Evolutionary conservation across 73 alveolate genomes (phyloP).

Genomic region (Blepharisma stoltei): DNA sequence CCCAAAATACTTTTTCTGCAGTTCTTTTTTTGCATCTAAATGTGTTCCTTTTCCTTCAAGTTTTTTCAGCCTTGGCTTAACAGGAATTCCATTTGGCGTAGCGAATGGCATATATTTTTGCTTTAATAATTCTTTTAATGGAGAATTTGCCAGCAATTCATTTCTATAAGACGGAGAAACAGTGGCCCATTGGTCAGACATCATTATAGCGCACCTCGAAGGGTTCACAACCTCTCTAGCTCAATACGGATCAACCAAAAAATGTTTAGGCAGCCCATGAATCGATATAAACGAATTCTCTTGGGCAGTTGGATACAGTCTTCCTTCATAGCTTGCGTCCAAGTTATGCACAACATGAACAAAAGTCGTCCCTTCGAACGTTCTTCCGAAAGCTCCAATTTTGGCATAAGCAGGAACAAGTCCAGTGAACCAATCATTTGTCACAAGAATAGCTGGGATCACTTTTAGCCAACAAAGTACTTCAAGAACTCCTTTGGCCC

Average conservation of each 20-base stretch:
- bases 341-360: conserved; percentile 96
- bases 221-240: conserved; percentile 87
- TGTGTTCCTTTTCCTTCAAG: conserved; percentile 81
- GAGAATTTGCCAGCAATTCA: conserved; percentile 80
- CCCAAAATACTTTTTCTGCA: conserved; percentile 88
- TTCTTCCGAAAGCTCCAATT: conserved; percentile 83
- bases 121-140: conserved; percentile 71
- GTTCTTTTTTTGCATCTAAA: conserved; percentile 78
- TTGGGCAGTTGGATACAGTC: conserved; percentile 21
- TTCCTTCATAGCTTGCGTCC: conserved; percentile 94
- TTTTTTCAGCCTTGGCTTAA: conserved; percentile 73
- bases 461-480: conserved; percentile 70
- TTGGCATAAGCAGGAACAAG: conserved; percentile 93
- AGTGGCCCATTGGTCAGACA: conserved; percentile 98
- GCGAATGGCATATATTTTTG: conserved; percentile 87
- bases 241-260: conserved; percentile 95
- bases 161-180: conserved; percentile 93
- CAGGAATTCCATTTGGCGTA: conserved; percentile 95
- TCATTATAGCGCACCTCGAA: conserved; percentile 92
- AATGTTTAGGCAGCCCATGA: conserved; percentile 86
- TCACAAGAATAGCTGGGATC: conserved; percentile 86
- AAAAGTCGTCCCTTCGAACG: conserved; percentile 90
- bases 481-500: conserved; percentile 92
- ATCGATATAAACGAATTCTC: conserved; percentile 71
- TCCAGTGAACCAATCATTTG: conserved; percentile 98